Percentiles rank a stretch among this genome's conserved stretches.
Conservation (phyloP, 352 stramenopile species). For the Peronospora belbahrii region DNA sequence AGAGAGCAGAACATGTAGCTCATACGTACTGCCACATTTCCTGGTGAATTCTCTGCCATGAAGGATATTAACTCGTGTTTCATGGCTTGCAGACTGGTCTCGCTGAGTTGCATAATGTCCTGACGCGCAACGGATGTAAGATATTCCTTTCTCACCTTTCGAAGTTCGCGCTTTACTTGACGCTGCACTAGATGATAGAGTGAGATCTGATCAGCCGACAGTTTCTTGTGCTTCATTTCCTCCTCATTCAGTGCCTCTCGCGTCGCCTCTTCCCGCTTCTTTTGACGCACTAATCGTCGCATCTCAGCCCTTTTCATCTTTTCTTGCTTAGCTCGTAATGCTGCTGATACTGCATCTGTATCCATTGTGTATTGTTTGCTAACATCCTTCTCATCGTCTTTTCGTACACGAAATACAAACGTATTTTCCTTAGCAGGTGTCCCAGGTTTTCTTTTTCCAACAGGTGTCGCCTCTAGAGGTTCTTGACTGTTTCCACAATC, state of each 20-base stretch:
- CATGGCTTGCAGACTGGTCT: constrained; percentile 56
- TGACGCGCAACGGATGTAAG: constrained; percentile 39
- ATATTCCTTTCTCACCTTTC: constrained; percentile 64
- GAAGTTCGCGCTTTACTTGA: constrained; percentile 54
- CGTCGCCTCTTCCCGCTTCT: constrained; percentile 41
- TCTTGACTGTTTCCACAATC: constrained; percentile 6
- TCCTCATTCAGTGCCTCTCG: constrained; percentile 34
- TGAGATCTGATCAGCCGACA: constrained; percentile 44
- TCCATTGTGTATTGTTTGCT: constrained; percentile 26
- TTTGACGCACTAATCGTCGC: constrained; percentile 32
- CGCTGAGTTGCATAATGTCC: constrained; percentile 64
- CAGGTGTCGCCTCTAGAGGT: constrained; percentile 23
- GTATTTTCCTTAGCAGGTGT: constrained; percentile 22
- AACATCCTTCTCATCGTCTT: constrained; percentile 25
- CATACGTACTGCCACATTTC: constrained; percentile 44
- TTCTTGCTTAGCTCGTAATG: constrained; percentile 42
- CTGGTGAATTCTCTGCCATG: constrained; percentile 39
- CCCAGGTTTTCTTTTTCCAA: constrained; percentile 14
- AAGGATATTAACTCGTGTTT: constrained; percentile 58
- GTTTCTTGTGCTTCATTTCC: constrained; percentile 29
- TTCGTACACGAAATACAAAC: constrained; percentile 54
- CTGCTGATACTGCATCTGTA: constrained; percentile 33
- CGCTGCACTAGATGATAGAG: constrained; percentile 54
- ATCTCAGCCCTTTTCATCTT: constrained; percentile 36
- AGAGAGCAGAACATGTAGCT: neutral